These are phyloP conservation scores for Aspergillus quadrilineatus DNA, from an alignment of 2,329 filamentous ascomycete genomes.

Conservation along the genomic window DNA sequence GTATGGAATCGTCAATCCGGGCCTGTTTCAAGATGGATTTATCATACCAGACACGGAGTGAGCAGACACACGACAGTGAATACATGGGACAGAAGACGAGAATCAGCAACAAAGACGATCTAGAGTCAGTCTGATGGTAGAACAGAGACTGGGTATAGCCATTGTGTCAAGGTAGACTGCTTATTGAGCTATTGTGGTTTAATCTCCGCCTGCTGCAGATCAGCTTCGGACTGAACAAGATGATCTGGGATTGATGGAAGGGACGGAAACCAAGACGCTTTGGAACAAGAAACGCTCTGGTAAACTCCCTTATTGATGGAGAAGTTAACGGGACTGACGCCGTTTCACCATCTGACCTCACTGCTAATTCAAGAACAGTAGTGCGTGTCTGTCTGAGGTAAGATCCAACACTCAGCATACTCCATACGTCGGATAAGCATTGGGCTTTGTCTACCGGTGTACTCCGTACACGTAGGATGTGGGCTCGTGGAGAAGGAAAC, in stretches of 20 bases:
- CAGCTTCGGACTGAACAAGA: conserved; percentile 5
- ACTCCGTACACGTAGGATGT: background rate
- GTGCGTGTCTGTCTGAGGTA: background rate
- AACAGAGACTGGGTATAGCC: background rate
- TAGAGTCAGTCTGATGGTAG: background rate
- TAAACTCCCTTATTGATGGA: background rate
- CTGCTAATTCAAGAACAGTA: background rate
- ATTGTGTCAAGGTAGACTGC: background rate
- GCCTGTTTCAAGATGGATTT: background rate
- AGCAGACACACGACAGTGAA: background rate
- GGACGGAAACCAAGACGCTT: background rate
- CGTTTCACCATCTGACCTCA: background rate
- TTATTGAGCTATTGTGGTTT: conserved; percentile 4
- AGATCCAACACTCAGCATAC: background rate
- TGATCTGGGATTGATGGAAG: background rate
- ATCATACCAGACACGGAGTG: background rate
- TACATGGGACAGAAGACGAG: background rate
- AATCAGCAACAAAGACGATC: background rate
- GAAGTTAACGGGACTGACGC: background rate
- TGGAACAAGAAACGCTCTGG: background rate
- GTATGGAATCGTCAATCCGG: background rate
- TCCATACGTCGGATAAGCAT: background rate
- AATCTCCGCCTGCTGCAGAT: conserved; percentile 18
- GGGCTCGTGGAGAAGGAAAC: background rate
- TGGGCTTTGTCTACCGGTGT: background rate